Percentiles rank a stretch among this genome's conserved stretches.
Conservation (phyloP, 805 yeast genomes). For the Zygosaccharomyces bisporus region DNA sequence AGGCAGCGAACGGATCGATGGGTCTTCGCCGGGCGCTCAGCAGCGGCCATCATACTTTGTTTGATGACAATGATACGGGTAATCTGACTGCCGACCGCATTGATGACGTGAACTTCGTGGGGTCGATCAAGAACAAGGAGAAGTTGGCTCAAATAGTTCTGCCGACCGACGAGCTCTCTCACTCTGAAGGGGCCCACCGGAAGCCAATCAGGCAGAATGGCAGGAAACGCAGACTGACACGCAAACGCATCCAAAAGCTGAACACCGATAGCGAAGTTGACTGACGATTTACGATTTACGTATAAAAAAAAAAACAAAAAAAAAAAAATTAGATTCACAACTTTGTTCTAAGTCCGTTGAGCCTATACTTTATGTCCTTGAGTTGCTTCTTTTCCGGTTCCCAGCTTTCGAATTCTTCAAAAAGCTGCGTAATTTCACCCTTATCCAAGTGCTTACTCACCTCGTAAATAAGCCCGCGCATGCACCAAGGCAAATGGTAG, state of each 20-base stretch:
- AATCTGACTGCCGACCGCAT: slow-evolving; percentile 13
- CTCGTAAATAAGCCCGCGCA: slow-evolving; percentile 75
- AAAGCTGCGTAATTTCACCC: slow-evolving; percentile 57
- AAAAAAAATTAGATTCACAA: slow-evolving; percentile 10
- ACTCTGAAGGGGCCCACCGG: slow-evolving; percentile 9
- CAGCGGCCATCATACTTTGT: slow-evolving; percentile 24
- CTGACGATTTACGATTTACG: background rate
- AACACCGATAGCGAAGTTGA: slow-evolving; percentile 17
- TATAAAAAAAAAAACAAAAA: background rate
- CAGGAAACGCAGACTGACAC: slow-evolving; percentile 22
- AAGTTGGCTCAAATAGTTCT: slow-evolving; percentile 18
- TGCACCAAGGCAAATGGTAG: slow-evolving; percentile 86
- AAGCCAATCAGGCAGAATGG: slow-evolving; percentile 2
- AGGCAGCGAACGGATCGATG: slow-evolving; percentile 16
- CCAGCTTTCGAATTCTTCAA: slow-evolving; percentile 78
- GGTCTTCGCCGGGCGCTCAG: slow-evolving; percentile 24
- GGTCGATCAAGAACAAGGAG: slow-evolving; percentile 19
- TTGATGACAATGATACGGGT: slow-evolving; percentile 15
- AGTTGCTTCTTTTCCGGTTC: slow-evolving; percentile 76
- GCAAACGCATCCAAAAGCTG: slow-evolving; percentile 22
- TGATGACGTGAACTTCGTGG: slow-evolving; percentile 19
- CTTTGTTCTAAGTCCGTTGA: slow-evolving; percentile 48
- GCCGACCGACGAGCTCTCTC: slow-evolving; percentile 20
- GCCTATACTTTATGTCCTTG: slow-evolving; percentile 78
- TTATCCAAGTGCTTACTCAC: slow-evolving; percentile 49